Base-by-base conservation (phyloP, 2,329 filamentous ascomycete genomes). In the Ceratocystis cacaofunesta region DNA sequence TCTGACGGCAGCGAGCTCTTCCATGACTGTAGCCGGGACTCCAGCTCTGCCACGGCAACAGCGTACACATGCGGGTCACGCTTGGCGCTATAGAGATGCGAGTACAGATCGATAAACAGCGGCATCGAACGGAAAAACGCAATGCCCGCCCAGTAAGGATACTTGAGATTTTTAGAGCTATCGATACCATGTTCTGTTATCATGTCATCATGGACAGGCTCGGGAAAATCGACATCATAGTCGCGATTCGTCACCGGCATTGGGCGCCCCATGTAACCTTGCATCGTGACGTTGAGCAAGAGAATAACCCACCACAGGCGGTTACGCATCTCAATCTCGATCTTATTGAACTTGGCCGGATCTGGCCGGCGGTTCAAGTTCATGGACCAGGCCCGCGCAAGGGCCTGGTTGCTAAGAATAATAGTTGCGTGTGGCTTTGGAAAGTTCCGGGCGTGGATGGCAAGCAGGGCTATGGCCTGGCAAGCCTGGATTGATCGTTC, bases 381-480 rank as follows among this genome's bases (percentile, higher is more conserved):
- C 48, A 90, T 76, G 70, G 94, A 89, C 44, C 92, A 80, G 8
- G 88, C 88, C 36, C 88, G 77, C 4, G 84, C 79, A 55, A 92
- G 77, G 0, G 88, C 82, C 60, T 83, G 79, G 63, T 82, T 83
- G 41, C 82, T 82, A 67, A 92, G 79, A 69, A 87, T 81, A 75
- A 85, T 87, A 64, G 86, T 88, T 52, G 86, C 84, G 12, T 88
- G 88, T 0, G 90, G 88, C 70, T 92, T 90, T 36, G 89, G 88
- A 67, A 94, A 91, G 62, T 84, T 85, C 67, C 90, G 84, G 3
- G 89, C 82, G 72, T 92, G 88, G 2, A 83, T 75, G 67, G 85
- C 85, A 19, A 95, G 83, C 75, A 94, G 76, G 10, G 85, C 79
- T 70, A 94, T 73, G 2, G 88, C 89, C 73, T 94, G 89, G 6